Base-by-base conservation (phyloP, 805 yeast species). In the Kuraishia borneana region DNA sequence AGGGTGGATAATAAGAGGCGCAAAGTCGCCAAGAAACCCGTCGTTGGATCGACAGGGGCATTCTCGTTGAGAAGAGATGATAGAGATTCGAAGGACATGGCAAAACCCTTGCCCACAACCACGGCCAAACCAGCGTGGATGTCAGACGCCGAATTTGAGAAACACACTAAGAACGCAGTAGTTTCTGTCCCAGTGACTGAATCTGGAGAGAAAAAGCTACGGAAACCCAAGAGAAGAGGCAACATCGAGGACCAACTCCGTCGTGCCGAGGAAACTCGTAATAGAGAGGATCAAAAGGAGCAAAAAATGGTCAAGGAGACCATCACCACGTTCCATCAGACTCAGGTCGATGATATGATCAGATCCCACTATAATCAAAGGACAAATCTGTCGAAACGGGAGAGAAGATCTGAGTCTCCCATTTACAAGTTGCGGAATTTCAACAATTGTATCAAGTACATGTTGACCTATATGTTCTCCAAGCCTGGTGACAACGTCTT, bases 371-470 rank as follows among this genome's bases (percentile, higher is more conserved):
- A 92, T 54, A 92, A 92, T 55, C 81, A 82, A 43, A 70, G 94
- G 47, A 79, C 95, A 0, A 70, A 72, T 42, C 72, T 73, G 39
- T 69, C 89, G 2, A 76, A 76, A 41, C 59, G 58, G 19, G 70
- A 68, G 36, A 66, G 68, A 31, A 69, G 99, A 44, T 65, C 76
- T 14, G 61, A 72, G 23, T 85, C 96, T 0, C 88, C 92, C 8
- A 89, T 92, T 50, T 77, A 81, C 57, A 82, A 83, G 46, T 63
- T 92, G 41, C 68, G 96, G 40, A 79, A 82, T 45, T 92, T 87
- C 68, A 92, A 92, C 56, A 92, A 92, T 53, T 83, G 88, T 39
- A 80, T 92, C 47, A 92, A 92, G 51, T 83, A 84, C 51, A 83
- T 87, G 49, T 60, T 89, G 6, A 76, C 92, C 35, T 78, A 80